phyloP scores from a whole-genome alignment of 2,329 filamentous ascomycete genomes.

The Nectriaceae sp. region DNA sequence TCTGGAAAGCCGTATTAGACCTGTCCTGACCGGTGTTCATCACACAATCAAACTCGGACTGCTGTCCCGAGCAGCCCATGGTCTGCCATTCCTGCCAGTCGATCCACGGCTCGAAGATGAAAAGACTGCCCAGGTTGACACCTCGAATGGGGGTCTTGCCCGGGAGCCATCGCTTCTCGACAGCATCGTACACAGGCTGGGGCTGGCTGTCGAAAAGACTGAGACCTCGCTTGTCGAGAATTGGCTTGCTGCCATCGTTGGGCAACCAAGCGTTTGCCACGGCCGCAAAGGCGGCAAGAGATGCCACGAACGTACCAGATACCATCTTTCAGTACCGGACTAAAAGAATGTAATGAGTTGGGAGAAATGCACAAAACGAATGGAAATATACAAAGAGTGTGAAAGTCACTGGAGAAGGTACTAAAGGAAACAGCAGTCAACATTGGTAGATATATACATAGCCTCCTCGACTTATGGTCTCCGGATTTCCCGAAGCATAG shows the following conservation, averaged over 20 bases:
- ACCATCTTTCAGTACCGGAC: constrained; percentile 9
- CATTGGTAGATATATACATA: too few species aligned
- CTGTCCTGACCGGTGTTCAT: constrained; percentile 45
- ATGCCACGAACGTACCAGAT: constrained; percentile 7
- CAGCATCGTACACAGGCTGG: background rate
- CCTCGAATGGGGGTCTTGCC: constrained; percentile 48
- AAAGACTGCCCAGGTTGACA: constrained; percentile 55
- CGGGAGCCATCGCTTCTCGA: constrained; percentile 16
- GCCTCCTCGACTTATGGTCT: too few species aligned
- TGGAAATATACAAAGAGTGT: background rate
- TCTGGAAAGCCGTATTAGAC: constrained; percentile 48
- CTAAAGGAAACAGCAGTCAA: too few species aligned
- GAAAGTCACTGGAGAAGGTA: too few species aligned
- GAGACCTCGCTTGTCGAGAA: constrained; percentile 5
- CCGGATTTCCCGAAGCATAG: too few species aligned
- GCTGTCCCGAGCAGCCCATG: constrained; percentile 48
- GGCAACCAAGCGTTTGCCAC: constrained; percentile 24
- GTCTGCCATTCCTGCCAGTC: constrained; percentile 44
- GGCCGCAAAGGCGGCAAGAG: constrained; percentile 14
- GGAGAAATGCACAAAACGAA: background rate
- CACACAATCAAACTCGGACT: constrained; percentile 58
- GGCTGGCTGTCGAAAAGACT: constrained; percentile 6
- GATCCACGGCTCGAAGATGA: constrained; percentile 58
- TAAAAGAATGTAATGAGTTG: background rate
- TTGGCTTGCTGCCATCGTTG: background rate